Percentiles rank a stretch among this genome's conserved stretches.
phyloP scores from a whole-genome alignment of 2,329 filamentous ascomycete genomes.

The Ambrosiella beaveri region DNA sequence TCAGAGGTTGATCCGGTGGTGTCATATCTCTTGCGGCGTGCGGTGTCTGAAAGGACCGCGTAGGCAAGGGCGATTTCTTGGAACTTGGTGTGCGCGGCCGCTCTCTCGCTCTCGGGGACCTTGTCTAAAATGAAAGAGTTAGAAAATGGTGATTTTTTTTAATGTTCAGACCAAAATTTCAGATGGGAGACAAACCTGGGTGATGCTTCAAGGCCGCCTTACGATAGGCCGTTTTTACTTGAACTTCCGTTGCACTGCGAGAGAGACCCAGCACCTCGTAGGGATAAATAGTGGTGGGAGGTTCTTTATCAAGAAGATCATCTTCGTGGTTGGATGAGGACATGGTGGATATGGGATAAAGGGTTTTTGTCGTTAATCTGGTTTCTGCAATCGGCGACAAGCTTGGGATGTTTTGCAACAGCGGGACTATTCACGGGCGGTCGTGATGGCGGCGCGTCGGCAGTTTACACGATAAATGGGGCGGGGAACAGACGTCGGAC shows the following conservation, averaged over 20 bases:
- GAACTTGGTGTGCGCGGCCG: slow-evolving; percentile 61
- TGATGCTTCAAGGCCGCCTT: slow-evolving; percentile 80
- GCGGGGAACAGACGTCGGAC: too few species aligned
- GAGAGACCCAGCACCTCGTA: slow-evolving; percentile 65
- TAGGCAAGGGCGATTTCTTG: slow-evolving; percentile 89
- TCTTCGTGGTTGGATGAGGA: slow-evolving; percentile 2
- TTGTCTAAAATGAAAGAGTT: slow-evolving; percentile 44
- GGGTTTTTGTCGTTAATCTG: too few species aligned
- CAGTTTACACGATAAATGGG: too few species aligned
- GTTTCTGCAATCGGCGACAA: too few species aligned
- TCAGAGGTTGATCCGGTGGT: slow-evolving; percentile 78
- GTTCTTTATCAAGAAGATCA: slow-evolving; percentile 23
- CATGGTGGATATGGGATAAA: not conserved
- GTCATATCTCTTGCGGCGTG: slow-evolving; percentile 73
- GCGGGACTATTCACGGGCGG: too few species aligned
- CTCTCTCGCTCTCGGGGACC: slow-evolving; percentile 47
- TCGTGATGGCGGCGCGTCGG: too few species aligned
- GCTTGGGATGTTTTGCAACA: too few species aligned
- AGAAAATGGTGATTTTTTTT: slow-evolving; percentile 13
- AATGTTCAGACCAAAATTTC: not conserved
- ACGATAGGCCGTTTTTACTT: slow-evolving; percentile 82
- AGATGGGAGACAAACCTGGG: slow-evolving; percentile 40
- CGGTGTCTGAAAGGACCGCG: slow-evolving; percentile 71
- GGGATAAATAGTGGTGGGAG: slow-evolving; percentile 51
- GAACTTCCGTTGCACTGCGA: slow-evolving; percentile 51